These are phyloP conservation scores for Exidia glandulosa DNA, from an alignment of 768 basidiomycete species.

Conservation along the genomic window DNA sequence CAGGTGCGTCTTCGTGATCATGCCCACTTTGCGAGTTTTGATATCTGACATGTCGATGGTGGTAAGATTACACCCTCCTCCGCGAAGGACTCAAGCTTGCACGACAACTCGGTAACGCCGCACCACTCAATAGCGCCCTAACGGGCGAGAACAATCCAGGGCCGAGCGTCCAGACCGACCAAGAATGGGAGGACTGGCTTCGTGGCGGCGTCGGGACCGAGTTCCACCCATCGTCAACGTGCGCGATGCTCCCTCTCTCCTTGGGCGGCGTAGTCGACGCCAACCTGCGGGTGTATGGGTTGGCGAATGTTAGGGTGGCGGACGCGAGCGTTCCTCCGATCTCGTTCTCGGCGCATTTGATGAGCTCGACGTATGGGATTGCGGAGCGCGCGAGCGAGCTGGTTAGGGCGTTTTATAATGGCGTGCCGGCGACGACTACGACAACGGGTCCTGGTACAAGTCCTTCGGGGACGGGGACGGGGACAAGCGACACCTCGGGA, in stretches of 20 bases:
- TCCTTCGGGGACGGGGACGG: too few species aligned
- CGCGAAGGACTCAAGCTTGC: constrained; percentile 54
- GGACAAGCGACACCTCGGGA: too few species aligned
- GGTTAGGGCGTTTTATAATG: constrained; percentile 25
- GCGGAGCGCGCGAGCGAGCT: constrained; percentile 38
- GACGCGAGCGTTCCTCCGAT: constrained; percentile 50
- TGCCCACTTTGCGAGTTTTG: background rate
- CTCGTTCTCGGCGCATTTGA: constrained; percentile 35
- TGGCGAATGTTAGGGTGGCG: constrained; percentile 44
- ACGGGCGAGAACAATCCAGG: constrained; percentile 42
- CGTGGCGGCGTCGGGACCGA: constrained; percentile 34
- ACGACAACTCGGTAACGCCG: constrained; percentile 38
- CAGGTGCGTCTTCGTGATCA: constrained; percentile 26
- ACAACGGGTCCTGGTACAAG: too few species aligned
- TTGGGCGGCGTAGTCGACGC: constrained; percentile 50
- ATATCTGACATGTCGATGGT: background rate
- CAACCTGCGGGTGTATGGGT: constrained; percentile 43
- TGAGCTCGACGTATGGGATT: constrained; percentile 28
- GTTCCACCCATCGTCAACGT: constrained; percentile 49
- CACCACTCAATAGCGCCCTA: constrained; percentile 35
- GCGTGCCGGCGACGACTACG: background rate
- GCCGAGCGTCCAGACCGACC: constrained; percentile 38
- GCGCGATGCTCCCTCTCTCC: constrained; percentile 43
- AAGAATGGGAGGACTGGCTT: constrained; percentile 44
- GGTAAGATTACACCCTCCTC: constrained; percentile 32